Percentiles rank a stretch among this genome's conserved stretches.
Conservation (phyloP, 306 rosid genomes). For the Cucurbita argyrosperma region DNA sequence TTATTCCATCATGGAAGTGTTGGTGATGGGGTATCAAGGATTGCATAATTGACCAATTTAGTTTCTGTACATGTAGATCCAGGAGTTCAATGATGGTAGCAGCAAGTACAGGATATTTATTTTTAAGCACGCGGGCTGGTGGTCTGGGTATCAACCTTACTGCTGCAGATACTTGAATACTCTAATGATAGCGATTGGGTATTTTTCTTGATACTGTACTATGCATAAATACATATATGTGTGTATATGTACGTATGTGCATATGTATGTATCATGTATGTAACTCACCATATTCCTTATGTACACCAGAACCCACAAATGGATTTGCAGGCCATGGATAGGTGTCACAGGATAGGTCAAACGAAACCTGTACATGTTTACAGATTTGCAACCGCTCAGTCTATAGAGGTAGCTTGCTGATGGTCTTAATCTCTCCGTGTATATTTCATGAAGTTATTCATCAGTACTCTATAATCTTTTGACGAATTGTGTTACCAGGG, state of each 20-base stretch:
- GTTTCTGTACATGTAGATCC: conserved; percentile 36
- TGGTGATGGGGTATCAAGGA: neutral
- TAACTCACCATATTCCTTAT: conserved; percentile 5
- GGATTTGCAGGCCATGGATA: conserved; percentile 99
- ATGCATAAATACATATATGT: too few species aligned
- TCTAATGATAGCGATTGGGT: conserved; percentile 99
- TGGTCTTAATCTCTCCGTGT: neutral
- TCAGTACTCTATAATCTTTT: neutral
- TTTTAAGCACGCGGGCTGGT: conserved; percentile 90
- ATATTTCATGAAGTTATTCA: neutral
- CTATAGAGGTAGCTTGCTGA: conserved; percentile 48
- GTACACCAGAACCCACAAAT: conserved; percentile 78
- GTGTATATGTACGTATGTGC: too few species aligned
- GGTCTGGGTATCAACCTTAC: conserved; percentile 97
- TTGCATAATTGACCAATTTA: neutral
- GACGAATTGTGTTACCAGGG: conserved; percentile 36
- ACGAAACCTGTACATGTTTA: conserved; percentile 96
- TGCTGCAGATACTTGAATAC: conserved; percentile 93
- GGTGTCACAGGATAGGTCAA: conserved; percentile 96
- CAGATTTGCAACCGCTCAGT: conserved; percentile 91
- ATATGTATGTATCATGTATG: too few species aligned
- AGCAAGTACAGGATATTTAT: conserved; percentile 60
- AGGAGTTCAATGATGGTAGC: conserved; percentile 51
- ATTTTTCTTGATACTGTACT: conserved; percentile 8
- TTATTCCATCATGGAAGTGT: neutral